Evolutionary conservation across 805 yeast genomes (phyloP).

Genomic region (Nakazawaea wyomingensis): DNA sequence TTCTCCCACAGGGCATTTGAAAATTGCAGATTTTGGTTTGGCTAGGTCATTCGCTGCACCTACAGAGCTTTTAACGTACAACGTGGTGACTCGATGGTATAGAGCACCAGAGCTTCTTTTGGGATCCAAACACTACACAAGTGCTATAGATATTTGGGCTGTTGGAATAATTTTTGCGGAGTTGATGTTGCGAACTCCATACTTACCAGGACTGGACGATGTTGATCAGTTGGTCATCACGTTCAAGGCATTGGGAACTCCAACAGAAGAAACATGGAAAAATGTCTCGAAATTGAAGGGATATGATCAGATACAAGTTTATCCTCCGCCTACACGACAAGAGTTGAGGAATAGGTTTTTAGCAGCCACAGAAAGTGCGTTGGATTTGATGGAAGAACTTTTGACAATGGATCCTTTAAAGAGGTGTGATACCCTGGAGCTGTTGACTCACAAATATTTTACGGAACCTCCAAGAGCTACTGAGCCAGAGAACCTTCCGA

Average conservation of each 20-base stretch:
- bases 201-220: conserved; percentile 89
- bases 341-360: conserved; percentile 80
- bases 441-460: conserved; percentile 65
- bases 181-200: conserved; percentile 90
- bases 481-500: conserved; percentile 59
- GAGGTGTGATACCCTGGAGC: conserved; percentile 59
- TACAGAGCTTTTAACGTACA: conserved; percentile 75
- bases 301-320: conserved; percentile 66
- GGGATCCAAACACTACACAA: conserved; percentile 85
- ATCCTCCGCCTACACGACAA: conserved; percentile 77
- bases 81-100: conserved; percentile 97
- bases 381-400: conserved; percentile 69
- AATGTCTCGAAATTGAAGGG: conserved; percentile 75
- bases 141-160: conserved; percentile 93
- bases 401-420: conserved; percentile 73
- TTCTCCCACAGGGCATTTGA: conserved; percentile 82
- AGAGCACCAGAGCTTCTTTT: conserved; percentile 91
- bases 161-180: conserved; percentile 96
- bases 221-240: conserved; percentile 89
- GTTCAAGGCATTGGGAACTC: conserved; percentile 92
- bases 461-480: conserved; percentile 73
- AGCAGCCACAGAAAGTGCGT: conserved; percentile 84
- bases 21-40: conserved; percentile 95
- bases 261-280: conserved; percentile 90
- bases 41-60: conserved; percentile 82